phyloP scores from a whole-genome alignment of 2,329 filamentous ascomycete species.

The Neofusicoccum laricinum region DNA sequence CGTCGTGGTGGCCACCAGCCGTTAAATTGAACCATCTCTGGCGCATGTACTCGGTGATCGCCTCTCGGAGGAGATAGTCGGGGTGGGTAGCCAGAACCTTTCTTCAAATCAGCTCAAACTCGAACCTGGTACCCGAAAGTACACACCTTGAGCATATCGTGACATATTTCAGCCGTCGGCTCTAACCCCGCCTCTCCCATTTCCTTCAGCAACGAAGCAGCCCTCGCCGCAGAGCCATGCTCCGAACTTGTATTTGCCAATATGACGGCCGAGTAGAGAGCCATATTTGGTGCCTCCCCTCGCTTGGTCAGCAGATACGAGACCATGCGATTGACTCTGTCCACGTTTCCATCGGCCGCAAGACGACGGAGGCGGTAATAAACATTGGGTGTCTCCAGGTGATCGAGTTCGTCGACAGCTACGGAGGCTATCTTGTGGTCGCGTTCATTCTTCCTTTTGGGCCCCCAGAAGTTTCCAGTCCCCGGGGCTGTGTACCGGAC shows the following conservation, averaged over 20 bases:
- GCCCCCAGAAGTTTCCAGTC: neutral
- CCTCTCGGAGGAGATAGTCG: constrained; percentile 72
- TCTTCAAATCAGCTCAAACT: neutral
- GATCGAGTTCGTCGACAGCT: neutral
- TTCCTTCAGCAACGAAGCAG: constrained; percentile 66
- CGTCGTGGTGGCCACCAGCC: constrained; percentile 61
- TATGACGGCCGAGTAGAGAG: constrained; percentile 73
- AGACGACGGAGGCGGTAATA: neutral
- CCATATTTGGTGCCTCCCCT: constrained; percentile 52
- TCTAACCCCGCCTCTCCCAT: constrained; percentile 63
- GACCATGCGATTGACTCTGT: constrained; percentile 32
- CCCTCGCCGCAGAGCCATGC: constrained; percentile 64
- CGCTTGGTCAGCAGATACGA: constrained; percentile 54
- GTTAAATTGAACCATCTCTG: constrained; percentile 67
- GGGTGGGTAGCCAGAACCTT: constrained; percentile 74
- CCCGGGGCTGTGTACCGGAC: neutral
- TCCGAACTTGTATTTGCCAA: constrained; percentile 63
- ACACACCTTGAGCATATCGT: constrained; percentile 65
- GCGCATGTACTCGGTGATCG: constrained; percentile 71
- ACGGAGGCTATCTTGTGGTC: neutral
- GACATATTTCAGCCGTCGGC: constrained; percentile 65
- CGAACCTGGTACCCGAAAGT: neutral
- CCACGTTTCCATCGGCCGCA: neutral
- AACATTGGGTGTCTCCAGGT: neutral
- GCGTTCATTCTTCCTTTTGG: neutral